Evolutionary conservation across 2,329 filamentous ascomycete genomes (phyloP), one percentile per base, ranked within the genome.

Genomic region (Venturia pyrina): DNA sequence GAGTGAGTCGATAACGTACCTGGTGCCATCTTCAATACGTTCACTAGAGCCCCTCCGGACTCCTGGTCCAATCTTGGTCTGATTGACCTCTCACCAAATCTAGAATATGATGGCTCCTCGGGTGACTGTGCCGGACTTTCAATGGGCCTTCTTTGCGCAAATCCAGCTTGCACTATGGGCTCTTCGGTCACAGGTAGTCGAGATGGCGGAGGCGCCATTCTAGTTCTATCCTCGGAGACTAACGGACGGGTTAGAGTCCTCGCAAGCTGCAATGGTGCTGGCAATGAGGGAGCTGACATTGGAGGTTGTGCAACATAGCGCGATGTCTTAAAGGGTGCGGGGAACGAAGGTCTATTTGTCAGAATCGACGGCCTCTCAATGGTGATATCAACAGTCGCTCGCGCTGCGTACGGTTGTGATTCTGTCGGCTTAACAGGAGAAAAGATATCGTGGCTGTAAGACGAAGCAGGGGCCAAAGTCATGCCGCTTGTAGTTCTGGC

Each of bases 361-460:
- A 48, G 7, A 19, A 48, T 59, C 15, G 53, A 59, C 5, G 53
- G 53, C 37, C 53, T 37, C 32, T 59, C 53, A n/a, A 37, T 34
- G 53, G 28, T 17, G 7, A 59, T 59, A n/a, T 59, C 53, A 34
- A 59, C 28, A 19, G 53, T 53, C 5, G 44, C 62, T 64, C 34
- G 41, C 4, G 43, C 62, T 28, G 62, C 24, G 21, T n/a, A 40
- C 10, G 32, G 43, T 11, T 40, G 41, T 4, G 62, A 64, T 24
- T 50, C 46, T 11, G 60, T 44, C 10, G 60, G 44, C 44, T 64
- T 64, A 8, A 64, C 32, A 64, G 62, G 62, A 15, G 62, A 64
- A 50, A 64, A 64, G n/a, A 64, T 40, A 10, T 64, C 62, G 46
- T 64, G 62, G 32, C 19, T 53, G 53, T 59, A 59, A n/a, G 53